Percentiles rank a stretch among this genome's conserved stretches.
phyloP scores from a whole-genome alignment of 352 stramenopile genomes.

The Pythium apleroticum region DNA sequence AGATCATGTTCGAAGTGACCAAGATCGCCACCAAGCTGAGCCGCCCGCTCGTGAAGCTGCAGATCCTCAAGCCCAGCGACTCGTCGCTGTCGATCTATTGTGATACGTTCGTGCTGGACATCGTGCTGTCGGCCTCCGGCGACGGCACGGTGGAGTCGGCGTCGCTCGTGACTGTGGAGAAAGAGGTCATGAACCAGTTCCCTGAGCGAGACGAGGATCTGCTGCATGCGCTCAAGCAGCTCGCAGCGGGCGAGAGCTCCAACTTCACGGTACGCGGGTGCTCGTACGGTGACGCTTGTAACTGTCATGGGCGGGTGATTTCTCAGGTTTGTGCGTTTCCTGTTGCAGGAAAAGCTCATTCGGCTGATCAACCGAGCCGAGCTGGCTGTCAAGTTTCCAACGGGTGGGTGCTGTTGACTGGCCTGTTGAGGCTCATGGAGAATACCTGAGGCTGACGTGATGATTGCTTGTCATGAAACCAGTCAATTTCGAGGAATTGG shows the following conservation, averaged over 20 bases:
- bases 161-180: conserved; percentile 82
- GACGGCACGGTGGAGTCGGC: conserved; percentile 70
- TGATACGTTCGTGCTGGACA: conserved; percentile 88
- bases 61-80: conserved; percentile 87
- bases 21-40: conserved; percentile 87
- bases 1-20: conserved; percentile 89
- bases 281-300: neutral
- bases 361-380: conserved; percentile 84
- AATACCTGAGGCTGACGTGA: neutral
- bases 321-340: neutral
- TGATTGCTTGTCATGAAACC: neutral
- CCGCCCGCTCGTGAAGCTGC: conserved; percentile 78
- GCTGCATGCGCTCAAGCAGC: conserved; percentile 58
- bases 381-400: conserved; percentile 74
- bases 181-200: conserved; percentile 86
- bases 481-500: conserved; percentile 86
- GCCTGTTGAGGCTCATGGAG: neutral
- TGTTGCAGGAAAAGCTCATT: conserved; percentile 72
- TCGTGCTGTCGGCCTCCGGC: conserved; percentile 45
- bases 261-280: conserved; percentile 62
- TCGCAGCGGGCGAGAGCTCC: conserved; percentile 70
- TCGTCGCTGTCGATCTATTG: conserved; percentile 86
- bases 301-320: neutral
- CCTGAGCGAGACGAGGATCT: conserved; percentile 82
- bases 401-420: conserved; percentile 30